A percentile compares a stretch with the other conserved stretches of the same genome.
phyloP scores from a whole-genome alignment of 345 rosid genomes.

The Eucalyptus brandiana region DNA sequence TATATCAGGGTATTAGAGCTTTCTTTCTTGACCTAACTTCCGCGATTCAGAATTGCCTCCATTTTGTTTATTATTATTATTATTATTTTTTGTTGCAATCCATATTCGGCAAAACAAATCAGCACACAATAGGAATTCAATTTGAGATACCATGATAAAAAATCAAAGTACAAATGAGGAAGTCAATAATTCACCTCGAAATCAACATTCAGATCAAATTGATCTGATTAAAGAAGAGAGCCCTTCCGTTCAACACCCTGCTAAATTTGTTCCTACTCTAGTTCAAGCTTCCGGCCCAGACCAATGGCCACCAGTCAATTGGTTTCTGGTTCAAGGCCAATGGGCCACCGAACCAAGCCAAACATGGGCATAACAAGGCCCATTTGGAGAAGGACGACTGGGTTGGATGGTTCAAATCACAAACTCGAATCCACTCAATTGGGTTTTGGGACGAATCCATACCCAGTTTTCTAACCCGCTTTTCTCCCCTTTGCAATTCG shows the following conservation, averaged over 20 bases:
- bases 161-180: neutral
- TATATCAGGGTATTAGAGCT: neutral
- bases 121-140: neutral
- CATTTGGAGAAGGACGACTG: neutral
- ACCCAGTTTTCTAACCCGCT: neutral
- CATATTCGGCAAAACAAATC: neutral
- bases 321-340: neutral
- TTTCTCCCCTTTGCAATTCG: neutral
- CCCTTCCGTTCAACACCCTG: neutral
- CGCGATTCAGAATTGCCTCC: rapidly evolving
- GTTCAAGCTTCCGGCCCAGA: neutral
- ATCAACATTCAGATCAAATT: neutral
- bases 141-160: neutral
- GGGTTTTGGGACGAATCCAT: neutral
- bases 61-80: no score
- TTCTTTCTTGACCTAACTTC: neutral
- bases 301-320: neutral
- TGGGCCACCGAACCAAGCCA: neutral
- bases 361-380: neutral
- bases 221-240: neutral
- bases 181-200: rapidly evolving
- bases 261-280: neutral
- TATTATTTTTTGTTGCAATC: neutral
- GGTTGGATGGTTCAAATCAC: neutral
- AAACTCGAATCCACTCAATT: neutral